Evolutionary conservation across 352 stramenopile genomes (phyloP).

Genomic region (Albugo laibachii): DNA sequence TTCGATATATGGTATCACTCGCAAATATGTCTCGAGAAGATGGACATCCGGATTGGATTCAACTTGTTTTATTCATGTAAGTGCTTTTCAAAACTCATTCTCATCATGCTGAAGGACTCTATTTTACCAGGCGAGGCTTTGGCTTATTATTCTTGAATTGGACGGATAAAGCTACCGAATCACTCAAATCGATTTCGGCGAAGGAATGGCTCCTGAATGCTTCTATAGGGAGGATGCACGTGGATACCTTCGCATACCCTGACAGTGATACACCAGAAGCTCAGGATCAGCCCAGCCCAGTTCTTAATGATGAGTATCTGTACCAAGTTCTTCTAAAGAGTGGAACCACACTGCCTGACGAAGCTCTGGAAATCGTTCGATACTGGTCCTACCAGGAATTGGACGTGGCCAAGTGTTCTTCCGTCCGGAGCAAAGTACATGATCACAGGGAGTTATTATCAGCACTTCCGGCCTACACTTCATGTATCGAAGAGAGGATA

Average conservation of each 20-base stretch:
- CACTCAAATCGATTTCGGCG: slow-evolving; percentile 42
- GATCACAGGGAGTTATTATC: slow-evolving; percentile 57
- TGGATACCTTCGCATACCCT: no score
- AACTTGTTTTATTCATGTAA: slow-evolving; percentile 49
- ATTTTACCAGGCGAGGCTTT: slow-evolving; percentile 19
- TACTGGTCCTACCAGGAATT: slow-evolving; percentile 45
- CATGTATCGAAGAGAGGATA: slow-evolving; percentile 15
- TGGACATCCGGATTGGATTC: slow-evolving; percentile 64
- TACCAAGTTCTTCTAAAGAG: slow-evolving; percentile 44
- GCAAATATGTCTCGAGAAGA: slow-evolving; percentile 34
- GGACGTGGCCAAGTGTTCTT: slow-evolving; percentile 27
- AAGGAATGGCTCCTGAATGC: slow-evolving; percentile 34
- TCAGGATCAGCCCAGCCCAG: slow-evolving; percentile 53
- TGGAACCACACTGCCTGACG: slow-evolving; percentile 27
- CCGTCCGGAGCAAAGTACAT: slow-evolving; percentile 20
- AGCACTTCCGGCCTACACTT: slow-evolving; percentile 16
- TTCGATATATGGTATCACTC: slow-evolving; percentile 51
- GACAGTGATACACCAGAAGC: slow-evolving; percentile 9
- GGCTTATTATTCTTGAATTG: slow-evolving; percentile 61
- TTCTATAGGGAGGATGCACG: background rate
- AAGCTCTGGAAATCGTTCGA: slow-evolving; percentile 38
- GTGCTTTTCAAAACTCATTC: slow-evolving; percentile 2
- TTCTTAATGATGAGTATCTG: slow-evolving; percentile 67
- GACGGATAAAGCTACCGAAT: slow-evolving; percentile 41
- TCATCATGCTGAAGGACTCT: background rate